Evolutionary conservation across 352 stramenopile genomes (phyloP), one percentile per base, ranked within the genome.

Genomic region (Pythium monospermum): DNA sequence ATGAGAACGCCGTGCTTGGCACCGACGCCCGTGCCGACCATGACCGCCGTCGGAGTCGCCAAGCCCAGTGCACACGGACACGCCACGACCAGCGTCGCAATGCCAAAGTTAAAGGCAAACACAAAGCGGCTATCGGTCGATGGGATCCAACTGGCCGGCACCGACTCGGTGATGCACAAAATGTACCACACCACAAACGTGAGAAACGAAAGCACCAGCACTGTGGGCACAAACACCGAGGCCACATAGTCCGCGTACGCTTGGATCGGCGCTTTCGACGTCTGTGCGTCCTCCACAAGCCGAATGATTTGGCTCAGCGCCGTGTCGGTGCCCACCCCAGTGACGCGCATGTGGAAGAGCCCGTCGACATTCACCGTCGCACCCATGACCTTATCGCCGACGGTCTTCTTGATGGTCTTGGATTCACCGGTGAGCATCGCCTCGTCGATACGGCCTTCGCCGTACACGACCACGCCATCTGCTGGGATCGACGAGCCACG

Each of bases 31-130:
- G 96, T 99, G 32, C 96, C 97, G 11, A 99, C 94, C 95, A 99
- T 99, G 11, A 99, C 91, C 1, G 96, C 96, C 18, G 96, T 99
- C 6, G 97, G 97, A 2, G 97, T 99, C 6, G 97, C 97, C 21
- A 99, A 68, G 3, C 97, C 97, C 16, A 99, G 70, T 1, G 97
- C 97, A 76, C 97, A 99, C 0, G 97, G 97, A 71, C 97, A 99
- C 33, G 96, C 96, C 45, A 99, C 96, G 10, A 99, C 97, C 2
- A 99, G 68, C 18, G 94, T 97, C 36, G 95, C 92, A 54, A 99
- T 98, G 4, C 73, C 91, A 73, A 99, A 99, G 57, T 98, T 91
- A 46, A 99, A 89, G 16, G 91, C 83, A 59, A 98, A 98, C 30
- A 98, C 74, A 40, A 98, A 91, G 26, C 57, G 61, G 22, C 79